A percentile compares a stretch with the other conserved stretches of the same genome.
These are phyloP conservation scores for Vaccinium darrowii DNA, from an alignment of 148 eudicot species.

Conservation along the genomic window DNA sequence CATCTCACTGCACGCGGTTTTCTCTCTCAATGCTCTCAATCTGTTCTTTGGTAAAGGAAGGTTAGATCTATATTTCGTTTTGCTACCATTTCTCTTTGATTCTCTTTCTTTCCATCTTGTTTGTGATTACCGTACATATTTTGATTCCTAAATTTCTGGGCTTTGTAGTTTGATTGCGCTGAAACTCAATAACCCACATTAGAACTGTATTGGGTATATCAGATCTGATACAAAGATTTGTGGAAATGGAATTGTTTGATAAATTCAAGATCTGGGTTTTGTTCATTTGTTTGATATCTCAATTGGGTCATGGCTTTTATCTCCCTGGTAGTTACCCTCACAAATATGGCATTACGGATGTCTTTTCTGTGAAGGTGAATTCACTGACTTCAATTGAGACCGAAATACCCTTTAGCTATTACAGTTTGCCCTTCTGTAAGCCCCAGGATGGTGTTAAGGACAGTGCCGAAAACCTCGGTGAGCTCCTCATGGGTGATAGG, in stretches of 20 bases:
- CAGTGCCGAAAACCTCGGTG: constrained; percentile 39
- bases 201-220: constrained; percentile 13
- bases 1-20: background rate
- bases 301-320: constrained; percentile 29
- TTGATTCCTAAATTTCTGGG: background rate
- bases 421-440: constrained; percentile 36
- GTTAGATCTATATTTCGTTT: constrained; percentile 13
- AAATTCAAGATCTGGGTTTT: constrained; percentile 31
- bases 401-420: constrained; percentile 38
- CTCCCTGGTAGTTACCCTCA: constrained; percentile 40
- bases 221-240: constrained; percentile 18
- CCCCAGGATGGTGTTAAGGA: constrained; percentile 37
- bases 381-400: constrained; percentile 40
- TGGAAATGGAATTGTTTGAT: constrained; percentile 22
- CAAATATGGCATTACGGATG: constrained; percentile 21
- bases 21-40: background rate
- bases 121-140: background rate
- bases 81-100: background rate
- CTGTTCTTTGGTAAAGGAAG: constrained; percentile 8
- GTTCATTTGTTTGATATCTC: constrained; percentile 23
- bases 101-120: background rate
- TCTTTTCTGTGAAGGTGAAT: constrained; percentile 32
- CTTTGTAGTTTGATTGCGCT: background rate
- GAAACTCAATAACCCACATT: background rate
- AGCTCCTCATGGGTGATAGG: constrained; percentile 42